These are phyloP conservation scores for Suillus plorans DNA, from an alignment of 768 basidiomycete species.

Conservation along the genomic window DNA sequence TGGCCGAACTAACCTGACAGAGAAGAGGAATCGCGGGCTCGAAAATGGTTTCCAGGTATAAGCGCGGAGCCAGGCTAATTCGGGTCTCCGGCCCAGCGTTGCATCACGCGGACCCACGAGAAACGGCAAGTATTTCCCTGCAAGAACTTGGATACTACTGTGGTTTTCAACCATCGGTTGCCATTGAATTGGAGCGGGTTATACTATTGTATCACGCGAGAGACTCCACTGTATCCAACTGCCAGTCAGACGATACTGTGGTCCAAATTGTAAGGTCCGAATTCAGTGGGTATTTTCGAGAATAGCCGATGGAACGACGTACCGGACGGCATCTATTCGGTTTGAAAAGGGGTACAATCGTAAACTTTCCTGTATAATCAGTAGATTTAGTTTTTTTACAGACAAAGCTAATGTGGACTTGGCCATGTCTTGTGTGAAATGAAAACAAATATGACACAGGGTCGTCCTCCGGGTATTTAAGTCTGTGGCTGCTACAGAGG, in stretches of 20 bases:
- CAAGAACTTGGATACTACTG: too few species aligned
- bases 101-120: conserved; percentile 4
- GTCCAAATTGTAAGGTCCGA: too few species aligned
- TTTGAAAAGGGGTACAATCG: neutral
- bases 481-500: neutral
- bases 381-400: neutral
- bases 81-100: neutral
- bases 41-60: neutral
- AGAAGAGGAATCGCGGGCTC: neutral
- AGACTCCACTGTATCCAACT: neutral
- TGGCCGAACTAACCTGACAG: neutral
- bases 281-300: neutral
- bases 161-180: too few species aligned
- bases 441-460: conserved; percentile 2
- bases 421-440: conserved; percentile 2
- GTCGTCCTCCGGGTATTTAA: conserved; percentile 3
- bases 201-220: neutral
- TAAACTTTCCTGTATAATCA: neutral
- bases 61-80: conserved; percentile 1
- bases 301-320: conserved; percentile 1
- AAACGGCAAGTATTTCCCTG: neutral
- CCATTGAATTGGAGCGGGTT: neutral
- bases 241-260: too few species aligned
- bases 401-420: neutral
- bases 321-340: neutral